Evolutionary conservation across 2,329 filamentous ascomycete species (phyloP).

Genomic region (Colletotrichum sp.): DNA sequence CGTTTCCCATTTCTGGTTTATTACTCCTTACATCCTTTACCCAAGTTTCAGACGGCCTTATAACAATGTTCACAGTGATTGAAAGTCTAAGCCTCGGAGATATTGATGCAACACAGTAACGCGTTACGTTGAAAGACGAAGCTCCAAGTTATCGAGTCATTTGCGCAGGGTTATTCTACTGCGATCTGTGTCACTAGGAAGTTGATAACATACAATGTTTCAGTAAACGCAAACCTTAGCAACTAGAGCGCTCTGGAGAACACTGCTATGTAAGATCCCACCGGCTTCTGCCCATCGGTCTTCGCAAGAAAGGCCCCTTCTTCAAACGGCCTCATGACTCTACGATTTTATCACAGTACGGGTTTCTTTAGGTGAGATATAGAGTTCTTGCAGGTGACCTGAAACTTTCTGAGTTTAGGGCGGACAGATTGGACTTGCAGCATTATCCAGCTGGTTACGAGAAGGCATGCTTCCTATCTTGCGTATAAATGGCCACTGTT

Average conservation of each 20-base stretch:
- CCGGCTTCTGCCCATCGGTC: background rate
- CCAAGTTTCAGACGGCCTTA: background rate
- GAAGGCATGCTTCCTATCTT: accelerated
- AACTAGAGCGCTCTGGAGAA: background rate
- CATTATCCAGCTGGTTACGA: background rate
- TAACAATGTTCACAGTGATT: background rate
- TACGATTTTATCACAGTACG: accelerated
- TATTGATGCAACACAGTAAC: accelerated
- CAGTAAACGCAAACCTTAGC: background rate
- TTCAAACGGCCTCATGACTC: background rate
- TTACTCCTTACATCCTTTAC: background rate
- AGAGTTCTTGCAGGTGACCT: background rate
- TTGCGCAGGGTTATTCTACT: background rate
- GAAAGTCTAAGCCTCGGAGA: background rate
- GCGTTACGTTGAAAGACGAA: accelerated
- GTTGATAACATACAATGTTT: background rate
- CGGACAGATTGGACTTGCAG: accelerated
- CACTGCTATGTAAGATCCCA: background rate
- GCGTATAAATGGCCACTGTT: background rate
- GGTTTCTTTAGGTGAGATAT: background rate
- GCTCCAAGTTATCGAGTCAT: background rate
- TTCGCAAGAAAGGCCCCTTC: background rate
- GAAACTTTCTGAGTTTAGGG: background rate
- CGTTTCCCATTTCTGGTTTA: no score
- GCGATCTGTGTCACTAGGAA: background rate